Evolutionary conservation across 106 monocot species (phyloP).

Genomic region (Platanthera zijinensis): DNA sequence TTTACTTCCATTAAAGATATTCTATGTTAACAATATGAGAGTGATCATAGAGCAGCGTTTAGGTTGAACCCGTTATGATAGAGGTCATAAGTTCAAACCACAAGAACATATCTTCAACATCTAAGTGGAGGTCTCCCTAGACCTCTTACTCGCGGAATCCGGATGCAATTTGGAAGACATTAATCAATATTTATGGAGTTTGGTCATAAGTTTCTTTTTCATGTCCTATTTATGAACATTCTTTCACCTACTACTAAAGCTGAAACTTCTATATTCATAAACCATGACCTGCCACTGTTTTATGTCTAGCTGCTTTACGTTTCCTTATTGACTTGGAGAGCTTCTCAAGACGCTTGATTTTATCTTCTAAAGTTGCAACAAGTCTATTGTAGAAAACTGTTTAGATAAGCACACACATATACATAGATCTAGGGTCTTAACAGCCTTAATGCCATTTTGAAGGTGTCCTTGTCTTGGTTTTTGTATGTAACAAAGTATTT

Average conservation of each 20-base stretch:
- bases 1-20: too few relatives aligned
- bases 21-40: too few relatives aligned
- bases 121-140: neutral
- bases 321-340: neutral
- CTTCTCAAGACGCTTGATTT: neutral
- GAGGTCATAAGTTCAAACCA: neutral
- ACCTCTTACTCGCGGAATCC: neutral
- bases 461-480: neutral
- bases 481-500: neutral
- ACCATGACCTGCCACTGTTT: neutral
- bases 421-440: neutral
- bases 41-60: too few relatives aligned
- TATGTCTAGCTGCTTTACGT: neutral
- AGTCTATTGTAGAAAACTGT: neutral
- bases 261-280: neutral
- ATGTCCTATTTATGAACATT: neutral
- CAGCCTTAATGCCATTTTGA: neutral
- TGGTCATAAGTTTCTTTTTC: neutral
- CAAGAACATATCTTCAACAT: neutral
- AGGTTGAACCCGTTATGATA: neutral
- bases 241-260: neutral
- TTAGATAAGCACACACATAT: neutral
- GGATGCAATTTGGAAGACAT: neutral
- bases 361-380: neutral
- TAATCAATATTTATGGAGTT: neutral